Percentiles rank a stretch among this genome's conserved stretches.
phyloP scores from a whole-genome alignment of 2,329 filamentous ascomycete species.

The Dactylellina cionopaga region DNA sequence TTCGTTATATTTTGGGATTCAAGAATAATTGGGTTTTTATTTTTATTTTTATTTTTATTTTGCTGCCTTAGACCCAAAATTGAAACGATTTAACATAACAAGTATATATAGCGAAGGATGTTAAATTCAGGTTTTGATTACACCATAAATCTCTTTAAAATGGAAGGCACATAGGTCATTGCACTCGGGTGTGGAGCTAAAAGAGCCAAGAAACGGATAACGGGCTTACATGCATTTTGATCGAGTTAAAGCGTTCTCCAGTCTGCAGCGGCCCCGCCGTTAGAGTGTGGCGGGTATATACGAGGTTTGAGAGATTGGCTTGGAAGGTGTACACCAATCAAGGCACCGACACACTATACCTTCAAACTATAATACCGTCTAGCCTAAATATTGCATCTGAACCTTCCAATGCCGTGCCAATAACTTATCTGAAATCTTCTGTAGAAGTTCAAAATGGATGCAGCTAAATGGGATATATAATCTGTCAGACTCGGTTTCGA shows the following conservation, averaged over 20 bases:
- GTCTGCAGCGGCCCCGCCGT: background rate
- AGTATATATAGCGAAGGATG: background rate
- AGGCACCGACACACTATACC: background rate
- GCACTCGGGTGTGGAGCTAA: constrained; percentile 15
- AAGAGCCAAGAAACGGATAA: constrained; percentile 4
- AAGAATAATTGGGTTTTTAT: too few species aligned
- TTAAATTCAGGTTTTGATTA: background rate
- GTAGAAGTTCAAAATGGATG: constrained; percentile 13
- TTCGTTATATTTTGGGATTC: too few species aligned
- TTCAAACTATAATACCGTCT: constrained; percentile 14
- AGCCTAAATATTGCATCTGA: constrained; percentile 49
- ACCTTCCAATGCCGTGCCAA: constrained; percentile 28
- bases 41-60: too few species aligned
- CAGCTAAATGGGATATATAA: background rate
- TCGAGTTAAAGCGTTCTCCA: background rate
- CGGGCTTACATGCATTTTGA: constrained; percentile 24
- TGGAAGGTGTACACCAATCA: constrained; percentile 34
- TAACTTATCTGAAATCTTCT: constrained; percentile 6
- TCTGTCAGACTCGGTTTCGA: constrained; percentile 17
- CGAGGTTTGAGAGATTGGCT: constrained; percentile 30
- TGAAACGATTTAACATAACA: too few species aligned
- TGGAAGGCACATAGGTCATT: constrained; percentile 6
- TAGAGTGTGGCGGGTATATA: constrained; percentile 45
- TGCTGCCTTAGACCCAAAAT: too few species aligned
- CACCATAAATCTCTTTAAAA: background rate